Evolutionary conservation across 2,329 filamentous ascomycete genomes (phyloP), one percentile per base, ranked within the genome.

Genomic region (Pseudocercospora fijiensis): DNA sequence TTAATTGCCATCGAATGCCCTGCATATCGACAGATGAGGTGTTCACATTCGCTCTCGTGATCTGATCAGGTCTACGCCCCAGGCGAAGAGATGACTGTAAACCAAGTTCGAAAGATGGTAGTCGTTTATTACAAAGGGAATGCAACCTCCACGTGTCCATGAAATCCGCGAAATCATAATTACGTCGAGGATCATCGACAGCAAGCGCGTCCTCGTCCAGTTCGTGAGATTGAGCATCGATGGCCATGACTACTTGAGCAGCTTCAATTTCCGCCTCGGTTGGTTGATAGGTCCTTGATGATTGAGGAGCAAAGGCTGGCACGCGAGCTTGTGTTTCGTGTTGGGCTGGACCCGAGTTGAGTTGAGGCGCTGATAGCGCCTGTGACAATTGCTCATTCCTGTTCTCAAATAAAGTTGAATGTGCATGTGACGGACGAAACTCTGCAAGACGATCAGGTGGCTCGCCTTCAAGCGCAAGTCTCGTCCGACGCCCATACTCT

Each of bases 1-100:
- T 59, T 2, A 67, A 57, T 20, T 66, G 51, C 77, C 77, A 79
- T 53, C 72, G 64, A 24, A 78, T 71, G 16, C 77, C 77, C 65
- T 79, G 77, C 57, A 74, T 65, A 61, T 78, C 76, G 20, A 63
- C 61, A 10, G 47, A 27, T n/a, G 66, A 63, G 3, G 64, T 60
- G n/a, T 28, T 24, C 5, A 69, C 33, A 18, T 71, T 58, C 5
- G 62, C 33, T 22, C 67, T 63, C 18, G 61, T 55, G n/a, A 74
- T 52, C 9, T 65, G 55, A 13, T 67, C 57, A 6, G 61, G 58
- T n/a, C 65, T 57, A 30, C 61, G 60, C 55, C 67, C 60, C 1
- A 66, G 45, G 16, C 56, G 26, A n/a, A 68, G 61, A 4, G 67
- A 69, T 1, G 69, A 47, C 51, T 69, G 69, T 13, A 67, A 45